Conservation (phyloP, 768 basidiomycete species). For the Grammothele lineata region DNA sequence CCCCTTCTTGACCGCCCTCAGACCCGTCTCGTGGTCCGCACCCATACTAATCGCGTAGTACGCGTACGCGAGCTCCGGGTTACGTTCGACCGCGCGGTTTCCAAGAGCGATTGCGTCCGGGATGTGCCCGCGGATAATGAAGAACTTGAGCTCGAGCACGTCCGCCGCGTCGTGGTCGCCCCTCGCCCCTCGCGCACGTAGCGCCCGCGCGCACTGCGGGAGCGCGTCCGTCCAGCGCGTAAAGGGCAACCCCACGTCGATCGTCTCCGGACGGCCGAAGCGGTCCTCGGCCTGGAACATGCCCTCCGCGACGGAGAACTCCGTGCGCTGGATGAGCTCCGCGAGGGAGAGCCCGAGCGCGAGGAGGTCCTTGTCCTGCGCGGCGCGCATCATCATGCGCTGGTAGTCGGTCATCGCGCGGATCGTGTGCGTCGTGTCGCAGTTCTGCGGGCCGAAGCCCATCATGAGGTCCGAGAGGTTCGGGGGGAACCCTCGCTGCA, state of each 20-base stretch:
- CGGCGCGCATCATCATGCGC: slow-evolving; percentile 47
- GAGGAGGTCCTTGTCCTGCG: slow-evolving; percentile 46
- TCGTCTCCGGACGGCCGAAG: slow-evolving; percentile 38
- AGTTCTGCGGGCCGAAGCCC: slow-evolving; percentile 43
- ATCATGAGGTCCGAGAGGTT: slow-evolving; percentile 44
- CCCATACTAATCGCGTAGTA: slow-evolving; percentile 58
- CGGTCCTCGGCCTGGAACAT: slow-evolving; percentile 39
- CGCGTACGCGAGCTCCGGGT: slow-evolving; percentile 57
- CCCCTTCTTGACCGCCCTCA: slow-evolving; percentile 63
- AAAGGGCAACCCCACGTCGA: slow-evolving; percentile 55
- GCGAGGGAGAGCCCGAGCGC: slow-evolving; percentile 47
- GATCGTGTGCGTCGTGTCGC: slow-evolving; percentile 39
- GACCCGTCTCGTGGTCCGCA: slow-evolving; percentile 43
- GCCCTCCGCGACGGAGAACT: slow-evolving; percentile 60
- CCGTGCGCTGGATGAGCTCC: slow-evolving; percentile 48
- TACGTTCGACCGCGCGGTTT: slow-evolving; percentile 45
- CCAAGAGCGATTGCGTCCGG: slow-evolving; percentile 46
- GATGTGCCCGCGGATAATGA: slow-evolving; percentile 45
- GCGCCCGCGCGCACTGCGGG: slow-evolving; percentile 53
- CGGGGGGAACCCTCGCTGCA: slow-evolving; percentile 36
- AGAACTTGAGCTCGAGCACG: slow-evolving; percentile 60
- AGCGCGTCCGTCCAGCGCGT: slow-evolving; percentile 54
- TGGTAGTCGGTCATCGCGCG: slow-evolving; percentile 41
- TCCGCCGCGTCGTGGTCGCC: slow-evolving; percentile 52
- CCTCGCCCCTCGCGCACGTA: slow-evolving; percentile 39